Percentiles rank a stretch among this genome's conserved stretches.
phyloP scores from a whole-genome alignment of 2,329 filamentous ascomycete species.

The Plenodomus lindquistii region DNA sequence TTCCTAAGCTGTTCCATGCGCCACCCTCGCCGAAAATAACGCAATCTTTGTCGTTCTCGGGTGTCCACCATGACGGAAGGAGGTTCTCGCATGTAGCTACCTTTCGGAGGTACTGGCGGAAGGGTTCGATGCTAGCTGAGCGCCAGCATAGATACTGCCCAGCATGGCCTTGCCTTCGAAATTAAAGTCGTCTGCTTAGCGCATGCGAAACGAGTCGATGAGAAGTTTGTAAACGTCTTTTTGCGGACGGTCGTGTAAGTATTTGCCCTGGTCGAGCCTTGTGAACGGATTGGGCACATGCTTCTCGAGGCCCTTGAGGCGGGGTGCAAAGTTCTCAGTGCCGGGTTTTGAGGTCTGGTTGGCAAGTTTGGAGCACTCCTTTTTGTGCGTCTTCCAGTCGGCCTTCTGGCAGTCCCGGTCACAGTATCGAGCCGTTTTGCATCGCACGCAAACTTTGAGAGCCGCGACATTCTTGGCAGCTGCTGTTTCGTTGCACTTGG shows the following conservation, averaged over 20 bases:
- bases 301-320: slow-evolving; percentile 15
- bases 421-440: slow-evolving; percentile 38
- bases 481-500: slow-evolving; percentile 22
- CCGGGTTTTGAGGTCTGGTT: slow-evolving; percentile 1
- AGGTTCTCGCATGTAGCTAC: slow-evolving; percentile 16
- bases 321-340: slow-evolving; percentile 4
- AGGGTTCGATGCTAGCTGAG: slow-evolving; percentile 16
- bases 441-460: slow-evolving; percentile 34
- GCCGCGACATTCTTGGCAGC: slow-evolving; percentile 5
- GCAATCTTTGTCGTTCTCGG: slow-evolving; percentile 23
- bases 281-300: slow-evolving; percentile 28
- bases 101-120: slow-evolving; percentile 21
- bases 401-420: slow-evolving; percentile 37
- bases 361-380: slow-evolving; percentile 19
- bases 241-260: slow-evolving; percentile 29
- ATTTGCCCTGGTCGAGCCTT: slow-evolving; percentile 21
- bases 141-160: slow-evolving; percentile 22
- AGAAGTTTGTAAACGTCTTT: slow-evolving; percentile 34
- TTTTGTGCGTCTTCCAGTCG: slow-evolving; percentile 42
- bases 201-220: slow-evolving; percentile 35
- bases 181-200: slow-evolving; percentile 24
- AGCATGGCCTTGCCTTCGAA: slow-evolving; percentile 13
- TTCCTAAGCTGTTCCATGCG: slow-evolving; percentile 20
- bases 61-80: slow-evolving; percentile 31
- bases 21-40: slow-evolving; percentile 17